Conservation (phyloP, 371 early-diverging fungal species). For the Mycotypha africana region DNA sequence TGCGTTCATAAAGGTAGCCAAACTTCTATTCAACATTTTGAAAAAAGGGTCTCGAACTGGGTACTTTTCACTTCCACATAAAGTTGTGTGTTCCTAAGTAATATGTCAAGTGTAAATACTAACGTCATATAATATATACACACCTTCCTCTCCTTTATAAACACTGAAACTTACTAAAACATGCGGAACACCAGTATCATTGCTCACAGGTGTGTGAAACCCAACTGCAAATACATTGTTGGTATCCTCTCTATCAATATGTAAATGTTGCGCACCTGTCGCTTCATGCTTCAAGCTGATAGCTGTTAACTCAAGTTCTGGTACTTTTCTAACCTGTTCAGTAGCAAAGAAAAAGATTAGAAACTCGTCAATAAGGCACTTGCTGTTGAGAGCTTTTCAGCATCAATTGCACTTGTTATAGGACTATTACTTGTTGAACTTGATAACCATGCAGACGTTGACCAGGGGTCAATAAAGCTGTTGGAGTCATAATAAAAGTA, state of each 20-base stretch:
- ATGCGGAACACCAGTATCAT: constrained; percentile 90
- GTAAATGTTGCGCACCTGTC: constrained; percentile 87
- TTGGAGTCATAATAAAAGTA: not conserved
- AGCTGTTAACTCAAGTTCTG: constrained; percentile 67
- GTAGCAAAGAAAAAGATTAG: not conserved
- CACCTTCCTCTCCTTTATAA: not conserved
- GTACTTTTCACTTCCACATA: constrained; percentile 84
- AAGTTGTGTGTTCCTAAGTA: constrained; percentile 84
- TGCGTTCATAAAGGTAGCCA: constrained; percentile 97
- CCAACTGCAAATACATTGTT: constrained; percentile 93
- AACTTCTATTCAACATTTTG: constrained; percentile 94
- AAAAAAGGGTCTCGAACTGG: constrained; percentile 97
- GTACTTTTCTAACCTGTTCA: constrained; percentile 40
- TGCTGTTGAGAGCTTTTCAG: too few relatives aligned
- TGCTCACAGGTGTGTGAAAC: constrained; percentile 80
- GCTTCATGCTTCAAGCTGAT: constrained; percentile 63
- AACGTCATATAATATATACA: not conserved
- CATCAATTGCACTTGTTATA: not conserved
- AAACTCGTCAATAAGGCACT: too few relatives aligned
- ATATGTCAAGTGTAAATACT: not conserved
- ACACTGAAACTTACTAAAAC: constrained; percentile 57
- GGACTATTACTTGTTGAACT: constrained; percentile 16
- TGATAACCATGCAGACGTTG: constrained; percentile 23
- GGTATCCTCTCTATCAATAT: constrained; percentile 78
- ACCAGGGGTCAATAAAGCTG: constrained; percentile 24